Conservation (phyloP, 202 grass and related monocot species). For the Setaria italica region DNA sequence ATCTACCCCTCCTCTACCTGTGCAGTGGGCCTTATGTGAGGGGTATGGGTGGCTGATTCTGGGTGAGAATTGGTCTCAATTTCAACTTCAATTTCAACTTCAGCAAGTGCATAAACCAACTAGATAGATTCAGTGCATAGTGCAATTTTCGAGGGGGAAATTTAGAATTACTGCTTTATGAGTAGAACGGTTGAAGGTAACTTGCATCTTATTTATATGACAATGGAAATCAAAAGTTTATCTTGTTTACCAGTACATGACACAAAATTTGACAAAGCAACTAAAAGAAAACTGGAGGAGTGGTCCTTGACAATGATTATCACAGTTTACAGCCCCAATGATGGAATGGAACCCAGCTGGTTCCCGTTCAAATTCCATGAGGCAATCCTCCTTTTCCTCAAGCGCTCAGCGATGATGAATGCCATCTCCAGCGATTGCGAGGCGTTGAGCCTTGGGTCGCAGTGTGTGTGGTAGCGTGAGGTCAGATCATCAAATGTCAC, state of each 20-base stretch:
- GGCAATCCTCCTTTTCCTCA: conserved; percentile 78
- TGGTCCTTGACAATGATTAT: conserved; percentile 12
- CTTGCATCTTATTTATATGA: conserved; percentile 28
- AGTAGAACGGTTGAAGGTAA: not conserved
- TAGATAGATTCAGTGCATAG: not conserved
- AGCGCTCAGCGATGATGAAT: conserved; percentile 72
- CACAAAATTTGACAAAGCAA: conserved; percentile 25
- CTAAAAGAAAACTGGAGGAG: conserved; percentile 20
- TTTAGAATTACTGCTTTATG: not conserved
- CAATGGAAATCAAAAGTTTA: not conserved
- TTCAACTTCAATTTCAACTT: too few species aligned
- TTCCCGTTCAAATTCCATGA: conserved; percentile 45
- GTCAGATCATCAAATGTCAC: conserved; percentile 81
- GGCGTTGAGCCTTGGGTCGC: conserved; percentile 81
- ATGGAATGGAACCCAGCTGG: conserved; percentile 33
- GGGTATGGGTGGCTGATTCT: too few species aligned
- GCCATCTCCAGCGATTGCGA: conserved; percentile 88
- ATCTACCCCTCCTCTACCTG: too few species aligned
- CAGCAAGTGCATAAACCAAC: not conserved
- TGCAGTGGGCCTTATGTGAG: too few species aligned
- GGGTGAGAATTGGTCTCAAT: too few species aligned
- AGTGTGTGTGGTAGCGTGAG: conserved; percentile 82
- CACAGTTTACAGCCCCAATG: conserved; percentile 35
- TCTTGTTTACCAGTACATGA: conserved; percentile 22
- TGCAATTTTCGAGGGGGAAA: not conserved